These are phyloP conservation scores for Xylona heveae DNA, from an alignment of 495 filamentous ascomycete species.

Conservation along the genomic window DNA sequence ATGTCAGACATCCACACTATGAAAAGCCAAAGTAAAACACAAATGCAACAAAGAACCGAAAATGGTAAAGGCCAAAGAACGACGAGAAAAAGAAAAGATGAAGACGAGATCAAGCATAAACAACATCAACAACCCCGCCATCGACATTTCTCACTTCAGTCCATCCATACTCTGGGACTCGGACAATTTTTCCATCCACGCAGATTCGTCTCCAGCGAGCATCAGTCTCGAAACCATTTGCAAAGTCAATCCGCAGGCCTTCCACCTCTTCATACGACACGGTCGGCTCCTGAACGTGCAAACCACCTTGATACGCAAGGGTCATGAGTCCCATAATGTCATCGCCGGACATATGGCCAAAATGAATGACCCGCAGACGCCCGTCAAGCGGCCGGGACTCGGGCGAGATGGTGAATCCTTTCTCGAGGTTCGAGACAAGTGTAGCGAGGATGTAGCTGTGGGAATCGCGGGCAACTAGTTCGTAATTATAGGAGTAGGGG, in stretches of 20 bases:
- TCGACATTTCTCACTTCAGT: conserved; percentile 30
- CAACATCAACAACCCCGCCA: not conserved
- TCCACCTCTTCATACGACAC: conserved; percentile 49
- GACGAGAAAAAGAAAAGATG: too few relatives aligned
- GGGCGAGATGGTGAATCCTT: conserved; percentile 60
- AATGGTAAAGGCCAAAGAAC: too few relatives aligned
- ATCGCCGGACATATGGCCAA: conserved; percentile 37
- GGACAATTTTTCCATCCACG: conserved; percentile 71
- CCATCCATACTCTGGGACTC: conserved; percentile 45
- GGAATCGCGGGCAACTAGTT: conserved; percentile 14
- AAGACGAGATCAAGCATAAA: too few relatives aligned
- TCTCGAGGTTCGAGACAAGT: conserved; percentile 59
- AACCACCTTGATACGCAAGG: conserved; percentile 50
- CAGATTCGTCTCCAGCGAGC: conserved; percentile 61
- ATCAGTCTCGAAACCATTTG: conserved; percentile 31
- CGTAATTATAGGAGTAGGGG: not conserved
- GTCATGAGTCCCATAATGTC: conserved; percentile 56
- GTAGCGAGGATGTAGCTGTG: conserved; percentile 60
- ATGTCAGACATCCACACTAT: too few relatives aligned
- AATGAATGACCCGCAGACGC: conserved; percentile 46
- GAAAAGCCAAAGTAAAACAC: too few relatives aligned
- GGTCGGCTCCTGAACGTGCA: conserved; percentile 35
- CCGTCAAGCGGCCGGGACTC: conserved; percentile 41
- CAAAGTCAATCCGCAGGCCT: conserved; percentile 39
- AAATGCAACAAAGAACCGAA: too few relatives aligned